These are phyloP conservation scores for Coniochaeta sp. DNA, from an alignment of 2,329 filamentous ascomycete genomes.

Conservation along the genomic window DNA sequence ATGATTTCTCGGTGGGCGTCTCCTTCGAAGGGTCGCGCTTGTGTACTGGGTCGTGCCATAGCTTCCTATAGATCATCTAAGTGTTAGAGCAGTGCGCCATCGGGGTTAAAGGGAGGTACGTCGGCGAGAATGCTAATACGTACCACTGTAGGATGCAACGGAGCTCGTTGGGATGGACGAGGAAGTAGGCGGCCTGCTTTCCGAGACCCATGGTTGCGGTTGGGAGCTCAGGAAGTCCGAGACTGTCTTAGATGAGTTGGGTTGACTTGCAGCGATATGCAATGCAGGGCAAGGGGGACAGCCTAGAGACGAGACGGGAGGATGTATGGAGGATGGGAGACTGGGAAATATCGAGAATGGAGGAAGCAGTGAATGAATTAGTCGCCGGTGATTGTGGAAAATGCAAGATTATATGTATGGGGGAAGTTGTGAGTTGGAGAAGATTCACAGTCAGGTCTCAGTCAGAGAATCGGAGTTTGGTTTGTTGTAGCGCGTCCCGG, in stretches of 20 bases:
- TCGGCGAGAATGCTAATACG: not conserved
- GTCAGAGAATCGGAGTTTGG: too few species aligned
- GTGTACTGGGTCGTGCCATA: constrained; percentile 95
- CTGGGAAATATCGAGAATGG: not conserved
- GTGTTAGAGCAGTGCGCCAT: constrained; percentile 7
- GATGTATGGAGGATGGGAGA: not conserved
- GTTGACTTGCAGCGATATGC: not conserved
- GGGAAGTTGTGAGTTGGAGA: not conserved
- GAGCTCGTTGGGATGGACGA: constrained; percentile 70
- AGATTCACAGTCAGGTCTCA: not conserved
- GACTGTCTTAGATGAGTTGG: not conserved
- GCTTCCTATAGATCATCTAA: constrained; percentile 60
- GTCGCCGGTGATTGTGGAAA: too few species aligned
- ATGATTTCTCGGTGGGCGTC: constrained; percentile 64
- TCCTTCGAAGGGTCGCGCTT: constrained; percentile 72
- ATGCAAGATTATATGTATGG: too few species aligned
- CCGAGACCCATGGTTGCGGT: constrained; percentile 44
- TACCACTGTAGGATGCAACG: constrained; percentile 87
- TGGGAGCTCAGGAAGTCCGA: not conserved
- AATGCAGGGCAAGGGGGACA: not conserved
- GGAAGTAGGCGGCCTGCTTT: constrained; percentile 58
- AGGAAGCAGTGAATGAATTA: not conserved
- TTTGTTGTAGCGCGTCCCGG: not conserved
- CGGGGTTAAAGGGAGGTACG: constrained; percentile 5
- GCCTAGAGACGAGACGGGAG: not conserved